Conservation (phyloP, 2,329 filamentous ascomycete genomes). For the Rhinocladiella mackenziei region DNA sequence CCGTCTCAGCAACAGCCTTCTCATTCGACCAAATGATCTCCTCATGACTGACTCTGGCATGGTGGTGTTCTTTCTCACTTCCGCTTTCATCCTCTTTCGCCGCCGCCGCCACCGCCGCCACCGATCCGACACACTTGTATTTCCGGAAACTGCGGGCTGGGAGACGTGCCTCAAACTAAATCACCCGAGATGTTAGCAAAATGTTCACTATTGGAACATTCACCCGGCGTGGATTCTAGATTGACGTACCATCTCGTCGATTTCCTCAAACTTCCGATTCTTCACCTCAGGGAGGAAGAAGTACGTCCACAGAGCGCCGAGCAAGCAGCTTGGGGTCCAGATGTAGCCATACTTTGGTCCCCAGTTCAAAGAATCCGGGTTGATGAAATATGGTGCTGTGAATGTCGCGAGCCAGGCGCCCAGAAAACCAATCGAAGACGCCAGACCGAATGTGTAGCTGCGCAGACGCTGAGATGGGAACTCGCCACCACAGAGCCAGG, state of each 20-base stretch:
- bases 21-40: conserved; percentile 16
- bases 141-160: conserved; percentile 37
- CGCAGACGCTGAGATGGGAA: conserved; percentile 55
- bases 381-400: conserved; percentile 59
- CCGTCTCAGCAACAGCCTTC: conserved; percentile 43
- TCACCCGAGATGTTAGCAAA: background rate
- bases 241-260: conserved; percentile 30
- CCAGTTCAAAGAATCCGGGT: conserved; percentile 52
- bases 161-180: conserved; percentile 38
- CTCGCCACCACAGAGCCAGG: conserved; percentile 54
- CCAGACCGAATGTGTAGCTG: conserved; percentile 55
- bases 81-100: conserved; percentile 11
- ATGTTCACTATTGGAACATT: too few relatives aligned
- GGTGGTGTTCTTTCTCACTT: conserved; percentile 14
- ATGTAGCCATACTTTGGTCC: conserved; percentile 57
- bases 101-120: conserved; percentile 24
- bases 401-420: conserved; percentile 57
- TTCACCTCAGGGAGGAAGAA: conserved; percentile 52
- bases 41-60: conserved; percentile 16
- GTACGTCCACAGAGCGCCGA: conserved; percentile 20
- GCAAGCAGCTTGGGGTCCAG: conserved; percentile 39
- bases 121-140: conserved; percentile 36
- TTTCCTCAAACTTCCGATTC: conserved; percentile 36
- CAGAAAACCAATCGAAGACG: conserved; percentile 52
- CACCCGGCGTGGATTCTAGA: too few relatives aligned